These are phyloP conservation scores for Suhomyces xylopsoci DNA, from an alignment of 805 yeast genomes.

Conservation along the genomic window DNA sequence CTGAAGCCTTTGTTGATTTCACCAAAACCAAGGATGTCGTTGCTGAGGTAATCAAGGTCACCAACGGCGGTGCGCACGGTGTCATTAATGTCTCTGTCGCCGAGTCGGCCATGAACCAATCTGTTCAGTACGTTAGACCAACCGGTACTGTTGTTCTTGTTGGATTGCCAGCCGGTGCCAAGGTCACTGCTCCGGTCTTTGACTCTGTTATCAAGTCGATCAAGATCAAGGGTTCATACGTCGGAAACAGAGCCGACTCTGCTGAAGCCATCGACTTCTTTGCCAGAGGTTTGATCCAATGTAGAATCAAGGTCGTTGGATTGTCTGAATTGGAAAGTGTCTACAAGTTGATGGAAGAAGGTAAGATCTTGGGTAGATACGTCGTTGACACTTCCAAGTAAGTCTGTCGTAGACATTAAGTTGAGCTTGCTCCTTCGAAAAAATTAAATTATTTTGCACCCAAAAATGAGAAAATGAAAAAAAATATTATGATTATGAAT, in stretches of 20 bases:
- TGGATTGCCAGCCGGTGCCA: conserved; percentile 79
- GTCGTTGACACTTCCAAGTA: conserved; percentile 76
- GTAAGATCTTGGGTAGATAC: conserved; percentile 83
- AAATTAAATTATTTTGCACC: no score
- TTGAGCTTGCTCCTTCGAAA: no score
- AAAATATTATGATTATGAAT: no score
- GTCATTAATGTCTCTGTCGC: no score
- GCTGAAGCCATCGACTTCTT: conserved; percentile 77
- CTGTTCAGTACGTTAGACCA: no score
- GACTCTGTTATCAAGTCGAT: conserved; percentile 70
- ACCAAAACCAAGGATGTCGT: conserved; percentile 49
- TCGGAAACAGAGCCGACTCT: conserved; percentile 86
- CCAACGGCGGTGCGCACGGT: no score
- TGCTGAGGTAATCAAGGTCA: conserved; percentile 9
- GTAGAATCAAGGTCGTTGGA: conserved; percentile 74
- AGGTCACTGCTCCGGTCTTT: conserved; percentile 67
- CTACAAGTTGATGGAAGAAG: conserved; percentile 76
- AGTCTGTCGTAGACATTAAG: no score
- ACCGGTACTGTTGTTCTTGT: conserved; percentile 29
- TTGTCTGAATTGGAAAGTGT: conserved; percentile 67
- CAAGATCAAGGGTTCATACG: conserved; percentile 76
- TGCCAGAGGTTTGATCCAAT: conserved; percentile 64
- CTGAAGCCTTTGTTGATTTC: no score
- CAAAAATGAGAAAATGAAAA: not conserved
- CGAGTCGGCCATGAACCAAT: no score